Evolutionary conservation across 305 asterid species (phyloP), one percentile per base, ranked within the genome.

Genomic region (Rubia occidens): DNA sequence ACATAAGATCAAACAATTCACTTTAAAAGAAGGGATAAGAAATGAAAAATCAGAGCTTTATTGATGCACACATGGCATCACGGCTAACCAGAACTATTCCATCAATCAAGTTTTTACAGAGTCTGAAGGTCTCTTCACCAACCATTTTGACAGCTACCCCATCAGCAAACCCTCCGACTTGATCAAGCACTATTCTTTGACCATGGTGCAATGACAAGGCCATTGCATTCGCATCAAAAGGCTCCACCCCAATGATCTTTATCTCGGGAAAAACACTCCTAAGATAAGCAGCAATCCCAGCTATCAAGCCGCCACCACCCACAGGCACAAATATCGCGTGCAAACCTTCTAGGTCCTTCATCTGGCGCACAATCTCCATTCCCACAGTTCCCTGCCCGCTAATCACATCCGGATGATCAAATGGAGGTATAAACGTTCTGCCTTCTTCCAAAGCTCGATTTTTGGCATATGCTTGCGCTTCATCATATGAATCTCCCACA

Each of bases 101-200:
- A 66, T 93, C 98, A 49, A 93, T 59, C 67, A 90, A 78, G 72
- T 93, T 94, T 76, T 76, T 78, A 80, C 97, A 93, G 49, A 93
- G 69, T 44, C 87, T 88, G 65, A 77, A 93, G 62, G 89, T 90
- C 75, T 93, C 98, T 75, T 88, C 90, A 29, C 98, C 98, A 20
- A 93, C 94, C 56, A 83, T 96, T 80, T 87, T 93, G 62, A 93
- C 96, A 45, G 98, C 97, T 21, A 93, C 98, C 58, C 98, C 98
- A 79, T 90, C 98, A 21, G 96, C 96, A 76, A 92, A 92, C 70
- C 98, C 98, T 44, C 98, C 98, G 17, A 86, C 98, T 78, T 89
- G 98, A 74, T 92, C 98, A 78, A 92, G 78, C 87, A 84, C 70
- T 64, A 92, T 88, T 77, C 95, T 82, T 62, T 78, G 85, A 71